Percentiles rank a stretch among this genome's conserved stretches.
These are phyloP conservation scores for Zymoseptoria crescenta DNA, from an alignment of 2,329 filamentous ascomycete species.

Conservation along the genomic window DNA sequence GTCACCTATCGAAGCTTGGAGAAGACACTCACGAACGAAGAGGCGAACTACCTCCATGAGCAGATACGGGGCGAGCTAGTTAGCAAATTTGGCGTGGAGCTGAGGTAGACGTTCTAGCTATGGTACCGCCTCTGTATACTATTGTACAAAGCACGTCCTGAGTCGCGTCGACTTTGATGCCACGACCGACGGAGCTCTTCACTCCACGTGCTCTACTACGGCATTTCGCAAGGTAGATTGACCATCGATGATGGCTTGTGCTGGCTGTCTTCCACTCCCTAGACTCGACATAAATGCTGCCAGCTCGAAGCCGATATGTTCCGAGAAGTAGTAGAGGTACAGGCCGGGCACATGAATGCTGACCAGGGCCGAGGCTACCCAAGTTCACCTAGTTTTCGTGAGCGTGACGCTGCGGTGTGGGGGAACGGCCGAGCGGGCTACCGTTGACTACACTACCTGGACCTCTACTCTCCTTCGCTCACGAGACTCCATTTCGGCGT, in stretches of 20 bases:
- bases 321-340: background rate
- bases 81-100: conserved; percentile 66
- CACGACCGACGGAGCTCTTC: background rate
- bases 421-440: background rate
- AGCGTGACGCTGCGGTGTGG: background rate
- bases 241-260: background rate
- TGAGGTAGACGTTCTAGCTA: conserved; percentile 45
- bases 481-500: background rate
- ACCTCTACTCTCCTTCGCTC: background rate
- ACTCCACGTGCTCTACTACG: background rate
- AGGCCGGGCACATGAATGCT: background rate
- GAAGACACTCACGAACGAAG: conserved; percentile 75
- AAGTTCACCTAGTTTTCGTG: background rate
- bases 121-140: background rate
- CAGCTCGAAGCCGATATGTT: background rate
- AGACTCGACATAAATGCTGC: background rate
- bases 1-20: conserved; percentile 92
- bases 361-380: background rate
- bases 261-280: background rate
- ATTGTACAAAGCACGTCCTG: background rate
- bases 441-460: background rate
- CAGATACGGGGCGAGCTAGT: conserved; percentile 59
- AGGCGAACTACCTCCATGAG: conserved; percentile 70
- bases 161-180: background rate
- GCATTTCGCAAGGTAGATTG: background rate